A percentile compares a stretch with the other conserved stretches of the same genome.
These are phyloP conservation scores for Mortierella sp. DNA, from an alignment of 371 early-diverging fungal species.

Conservation along the genomic window DNA sequence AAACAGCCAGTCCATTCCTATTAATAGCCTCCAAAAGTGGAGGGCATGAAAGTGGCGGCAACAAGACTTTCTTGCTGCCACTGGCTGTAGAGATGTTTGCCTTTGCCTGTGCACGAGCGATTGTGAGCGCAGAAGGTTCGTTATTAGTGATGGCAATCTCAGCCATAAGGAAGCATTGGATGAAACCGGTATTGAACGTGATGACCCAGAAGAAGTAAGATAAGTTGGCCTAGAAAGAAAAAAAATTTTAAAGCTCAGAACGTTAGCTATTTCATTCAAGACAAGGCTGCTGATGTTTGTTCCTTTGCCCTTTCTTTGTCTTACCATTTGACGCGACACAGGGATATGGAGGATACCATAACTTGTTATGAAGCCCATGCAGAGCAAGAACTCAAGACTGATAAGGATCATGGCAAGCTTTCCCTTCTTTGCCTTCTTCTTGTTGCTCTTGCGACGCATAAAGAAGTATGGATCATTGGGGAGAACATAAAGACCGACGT, in stretches of 20 bases:
- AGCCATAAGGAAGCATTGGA: constrained; percentile 66
- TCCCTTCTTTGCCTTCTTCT: constrained; percentile 58
- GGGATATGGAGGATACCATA: constrained; percentile 58
- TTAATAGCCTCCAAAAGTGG: constrained; percentile 79
- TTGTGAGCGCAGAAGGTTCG: constrained; percentile 47
- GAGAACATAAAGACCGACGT: constrained; percentile 71
- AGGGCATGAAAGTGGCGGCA: constrained; percentile 61
- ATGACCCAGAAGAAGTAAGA: constrained; percentile 83
- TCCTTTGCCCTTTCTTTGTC: background rate
- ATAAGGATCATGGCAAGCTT: constrained; percentile 62
- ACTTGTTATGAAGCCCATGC: constrained; percentile 50
- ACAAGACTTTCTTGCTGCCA: constrained; percentile 37
- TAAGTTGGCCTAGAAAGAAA: constrained; percentile 71
- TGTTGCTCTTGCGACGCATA: constrained; percentile 47
- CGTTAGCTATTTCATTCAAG: background rate
- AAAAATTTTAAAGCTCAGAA: background rate
- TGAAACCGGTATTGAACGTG: constrained; percentile 72
- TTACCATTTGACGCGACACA: constrained; percentile 81
- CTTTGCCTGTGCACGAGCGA: constrained; percentile 40
- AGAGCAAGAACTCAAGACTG: constrained; percentile 58
- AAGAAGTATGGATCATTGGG: constrained; percentile 60
- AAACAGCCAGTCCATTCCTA: constrained; percentile 83
- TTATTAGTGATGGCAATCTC: constrained; percentile 60
- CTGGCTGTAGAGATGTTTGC: constrained; percentile 43
- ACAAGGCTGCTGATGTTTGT: background rate